Evolutionary conservation across 1,284 basidiomycete genomes (phyloP), one percentile per base, ranked within the genome.

Genomic region (Meira miltonrushii): DNA sequence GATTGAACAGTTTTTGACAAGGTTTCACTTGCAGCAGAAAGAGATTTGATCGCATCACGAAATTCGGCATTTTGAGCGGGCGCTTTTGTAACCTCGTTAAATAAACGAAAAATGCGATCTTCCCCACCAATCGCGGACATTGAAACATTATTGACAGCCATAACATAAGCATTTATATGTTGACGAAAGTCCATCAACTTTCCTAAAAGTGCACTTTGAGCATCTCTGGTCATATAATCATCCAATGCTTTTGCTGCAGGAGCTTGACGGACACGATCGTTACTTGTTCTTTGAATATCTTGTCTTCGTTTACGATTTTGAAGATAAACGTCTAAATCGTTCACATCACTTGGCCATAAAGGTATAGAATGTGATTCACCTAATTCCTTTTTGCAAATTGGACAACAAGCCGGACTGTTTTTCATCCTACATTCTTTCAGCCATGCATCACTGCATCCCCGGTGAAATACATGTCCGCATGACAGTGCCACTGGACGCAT

Each of bases 401-500:
- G 50, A 53, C 50, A 53, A 25, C 50, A 53, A 39, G 50, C 50
- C 4, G 50, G 50, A 41, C 37, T 33, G 25, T 38, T 19, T 41
- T 28, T n/a, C 11, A 38, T 33, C 23, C 50, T n/a, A 15, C 50
- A 53, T 39, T 17, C 23, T 15, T 19, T 39, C n/a, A 39, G 25
- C 50, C 50, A 53, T 17, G 17, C 50, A 53, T 53, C 50, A 23
- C 50, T 53, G 50, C 50, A 53, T 7, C 3, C 11, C 8, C 50
- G 5, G 23, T 53, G 50, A 53, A 53, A 53, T 5, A 53, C 28
- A 39, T 53, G 50, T 33, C 55, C 55, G 40, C 55, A 57, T 37
- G 55, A 51, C 11, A 57, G 55, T 19, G 44, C 19, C 21, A 53
- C 55, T 3, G 55, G 55, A 25, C 55, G 17, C 21, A n/a, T 52